Evolutionary conservation across 768 basidiomycete genomes (phyloP).

Genomic region (Lenzites betulinus): DNA sequence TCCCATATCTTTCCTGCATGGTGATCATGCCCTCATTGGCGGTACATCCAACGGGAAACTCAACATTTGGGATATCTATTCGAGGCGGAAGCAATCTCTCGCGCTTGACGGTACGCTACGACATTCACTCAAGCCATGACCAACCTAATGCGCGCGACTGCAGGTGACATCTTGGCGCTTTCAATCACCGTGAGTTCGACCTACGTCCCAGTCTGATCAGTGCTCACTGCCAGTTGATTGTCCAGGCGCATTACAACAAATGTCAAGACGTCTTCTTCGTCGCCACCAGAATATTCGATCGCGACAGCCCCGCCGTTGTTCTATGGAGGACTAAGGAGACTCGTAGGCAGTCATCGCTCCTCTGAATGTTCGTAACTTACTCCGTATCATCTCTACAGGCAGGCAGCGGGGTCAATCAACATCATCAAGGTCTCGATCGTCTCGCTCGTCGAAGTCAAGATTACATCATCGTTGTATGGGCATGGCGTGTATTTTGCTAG

Average conservation of each 20-base stretch:
- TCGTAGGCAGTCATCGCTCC: background rate
- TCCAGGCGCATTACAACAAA: background rate
- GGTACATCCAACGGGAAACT: background rate
- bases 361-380: too few species aligned
- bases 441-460: too few species aligned
- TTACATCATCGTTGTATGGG: too few species aligned
- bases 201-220: too few species aligned
- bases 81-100: background rate
- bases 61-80: background rate
- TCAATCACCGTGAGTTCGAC: background rate
- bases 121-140: too few species aligned
- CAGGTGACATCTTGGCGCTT: background rate
- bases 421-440: too few species aligned
- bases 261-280: background rate
- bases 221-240: too few species aligned
- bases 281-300: background rate
- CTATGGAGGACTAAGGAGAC: background rate
- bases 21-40: background rate
- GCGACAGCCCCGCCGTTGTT: background rate
- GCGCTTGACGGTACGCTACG: background rate
- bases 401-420: background rate
- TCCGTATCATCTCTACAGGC: too few species aligned
- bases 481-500: too few species aligned
- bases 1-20: background rate
- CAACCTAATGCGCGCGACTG: background rate